A percentile compares a stretch with the other conserved stretches of the same genome.
These are phyloP conservation scores for Centaurea solstitialis DNA, from an alignment of 129 eudicot species.

Conservation along the genomic window DNA sequence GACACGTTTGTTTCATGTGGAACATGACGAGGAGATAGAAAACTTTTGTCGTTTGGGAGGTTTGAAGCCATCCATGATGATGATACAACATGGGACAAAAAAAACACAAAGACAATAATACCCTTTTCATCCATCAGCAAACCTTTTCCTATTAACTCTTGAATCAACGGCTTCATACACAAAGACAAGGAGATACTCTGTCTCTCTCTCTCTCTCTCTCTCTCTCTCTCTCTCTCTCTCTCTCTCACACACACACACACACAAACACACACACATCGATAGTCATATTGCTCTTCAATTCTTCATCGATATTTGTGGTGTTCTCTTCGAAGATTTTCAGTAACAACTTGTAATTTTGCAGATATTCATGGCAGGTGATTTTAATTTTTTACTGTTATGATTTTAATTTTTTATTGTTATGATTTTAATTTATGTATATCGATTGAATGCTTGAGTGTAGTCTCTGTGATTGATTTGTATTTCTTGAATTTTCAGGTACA, in stretches of 20 bases:
- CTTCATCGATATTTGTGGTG: constrained; percentile 1
- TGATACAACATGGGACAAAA: no score
- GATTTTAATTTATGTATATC: constrained; percentile 7
- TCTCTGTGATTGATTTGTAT: constrained; percentile 2
- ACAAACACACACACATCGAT: not conserved
- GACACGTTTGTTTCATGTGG: no score
- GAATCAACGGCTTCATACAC: constrained; percentile 40
- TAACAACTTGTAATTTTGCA: not conserved
- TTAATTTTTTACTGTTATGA: no score
- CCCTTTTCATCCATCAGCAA: no score
- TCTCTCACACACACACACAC: no score
- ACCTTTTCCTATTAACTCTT: no score
- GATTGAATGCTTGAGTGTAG: not conserved
- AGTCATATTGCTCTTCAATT: not conserved
- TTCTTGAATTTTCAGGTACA: constrained; percentile 7
- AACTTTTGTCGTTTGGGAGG: no score
- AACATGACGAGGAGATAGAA: no score
- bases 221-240: constrained; percentile 14
- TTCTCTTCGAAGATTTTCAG: constrained; percentile 6
- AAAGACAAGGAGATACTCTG: no score
- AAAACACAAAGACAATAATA: no score
- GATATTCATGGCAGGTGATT: constrained; percentile 28
- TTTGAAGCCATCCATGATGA: no score
- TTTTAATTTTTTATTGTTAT: not conserved
- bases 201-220: no score